phyloP scores from a whole-genome alignment of 2,329 filamentous ascomycete genomes.

The Cryphonectria naterciae region DNA sequence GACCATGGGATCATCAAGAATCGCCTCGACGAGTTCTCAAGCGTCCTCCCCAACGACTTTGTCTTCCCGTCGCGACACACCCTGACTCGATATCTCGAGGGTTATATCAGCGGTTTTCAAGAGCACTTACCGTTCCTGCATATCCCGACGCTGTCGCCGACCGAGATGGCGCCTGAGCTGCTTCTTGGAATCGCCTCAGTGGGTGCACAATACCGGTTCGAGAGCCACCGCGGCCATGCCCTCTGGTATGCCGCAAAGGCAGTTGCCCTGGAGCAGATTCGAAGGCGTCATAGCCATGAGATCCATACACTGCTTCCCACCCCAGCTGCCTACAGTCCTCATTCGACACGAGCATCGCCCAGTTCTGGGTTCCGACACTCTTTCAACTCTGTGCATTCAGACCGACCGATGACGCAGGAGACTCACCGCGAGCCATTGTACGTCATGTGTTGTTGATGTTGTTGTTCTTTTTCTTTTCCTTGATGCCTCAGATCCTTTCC shows the following conservation, averaged over 20 bases:
- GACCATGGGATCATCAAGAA: conserved; percentile 61
- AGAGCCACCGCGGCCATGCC: conserved; percentile 61
- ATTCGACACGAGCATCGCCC: conserved; percentile 62
- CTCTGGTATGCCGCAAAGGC: conserved; percentile 65
- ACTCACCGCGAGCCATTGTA: conserved; percentile 64
- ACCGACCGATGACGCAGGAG: conserved; percentile 60
- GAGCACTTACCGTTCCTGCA: conserved; percentile 67
- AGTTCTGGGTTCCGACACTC: conserved; percentile 62
- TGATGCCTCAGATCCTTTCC: not conserved
- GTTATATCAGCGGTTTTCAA: conserved; percentile 70
- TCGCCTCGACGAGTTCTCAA: conserved; percentile 64
- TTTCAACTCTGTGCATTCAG: conserved; percentile 61
- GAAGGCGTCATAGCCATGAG: conserved; percentile 60
- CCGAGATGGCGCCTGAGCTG: conserved; percentile 69
- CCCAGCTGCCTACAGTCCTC: conserved; percentile 61
- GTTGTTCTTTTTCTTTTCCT: not conserved
- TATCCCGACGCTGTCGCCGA: conserved; percentile 65
- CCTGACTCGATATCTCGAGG: conserved; percentile 69
- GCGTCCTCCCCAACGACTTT: conserved; percentile 64
- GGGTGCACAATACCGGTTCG: conserved; percentile 68
- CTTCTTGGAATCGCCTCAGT: conserved; percentile 70
- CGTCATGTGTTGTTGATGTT: conserved; percentile 35
- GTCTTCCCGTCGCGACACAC: conserved; percentile 71
- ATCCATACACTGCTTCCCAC: conserved; percentile 61
- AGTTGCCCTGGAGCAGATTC: conserved; percentile 62